Evolutionary conservation across 192 early-diverging fungal genomes (phyloP).

Genomic region (Entomortierella beljakovae): DNA sequence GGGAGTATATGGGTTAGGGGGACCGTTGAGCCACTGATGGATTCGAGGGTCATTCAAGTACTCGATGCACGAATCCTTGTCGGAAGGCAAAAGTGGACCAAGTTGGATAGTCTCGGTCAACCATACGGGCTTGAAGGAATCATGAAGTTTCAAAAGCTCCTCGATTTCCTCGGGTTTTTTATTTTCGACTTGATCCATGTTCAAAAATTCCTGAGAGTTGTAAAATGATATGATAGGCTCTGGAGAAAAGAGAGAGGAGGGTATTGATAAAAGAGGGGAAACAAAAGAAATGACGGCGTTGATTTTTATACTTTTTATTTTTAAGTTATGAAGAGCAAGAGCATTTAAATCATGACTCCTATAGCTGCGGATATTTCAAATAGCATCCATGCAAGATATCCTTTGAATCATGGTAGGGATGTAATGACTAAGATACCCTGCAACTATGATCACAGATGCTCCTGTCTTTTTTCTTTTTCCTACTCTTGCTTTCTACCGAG

Average conservation of each 20-base stretch:
- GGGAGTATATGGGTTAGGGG: conserved; percentile 31
- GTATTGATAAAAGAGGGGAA: neutral
- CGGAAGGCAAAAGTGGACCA: conserved; percentile 15
- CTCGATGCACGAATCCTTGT: conserved; percentile 15
- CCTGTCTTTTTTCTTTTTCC: no score
- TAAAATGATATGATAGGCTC: neutral
- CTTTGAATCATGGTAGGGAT: no score
- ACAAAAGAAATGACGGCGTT: neutral
- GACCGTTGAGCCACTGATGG: conserved; percentile 16
- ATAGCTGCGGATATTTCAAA: no score
- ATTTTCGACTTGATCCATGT: neutral
- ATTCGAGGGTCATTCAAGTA: conserved; percentile 33
- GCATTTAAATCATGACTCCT: no score
- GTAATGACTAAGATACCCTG: no score
- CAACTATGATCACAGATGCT: no score
- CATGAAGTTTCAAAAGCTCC: conserved; percentile 1
- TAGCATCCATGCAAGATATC: no score
- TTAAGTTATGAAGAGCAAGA: no score
- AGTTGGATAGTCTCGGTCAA: conserved; percentile 38
- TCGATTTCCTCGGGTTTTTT: conserved; percentile 12
- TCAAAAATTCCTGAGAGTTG: no score
- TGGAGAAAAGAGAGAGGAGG: neutral
- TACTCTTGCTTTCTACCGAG: no score
- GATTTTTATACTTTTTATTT: neutral
- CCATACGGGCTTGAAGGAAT: conserved; percentile 24